Evolutionary conservation across 345 rosid genomes (phyloP), one percentile per base, ranked within the genome.

Genomic region (Stellera chamaejasme): DNA sequence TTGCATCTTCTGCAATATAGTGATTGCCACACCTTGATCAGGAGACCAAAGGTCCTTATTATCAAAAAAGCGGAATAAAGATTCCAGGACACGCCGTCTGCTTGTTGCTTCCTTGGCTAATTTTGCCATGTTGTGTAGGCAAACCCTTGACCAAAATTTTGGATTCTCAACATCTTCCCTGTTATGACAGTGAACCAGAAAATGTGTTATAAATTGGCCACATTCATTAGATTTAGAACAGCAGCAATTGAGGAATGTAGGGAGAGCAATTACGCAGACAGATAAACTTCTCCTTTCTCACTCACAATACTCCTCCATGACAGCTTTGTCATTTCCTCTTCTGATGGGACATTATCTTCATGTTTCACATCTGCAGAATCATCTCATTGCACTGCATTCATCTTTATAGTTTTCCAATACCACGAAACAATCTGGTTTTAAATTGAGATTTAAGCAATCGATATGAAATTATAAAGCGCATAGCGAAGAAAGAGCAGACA

Each of bases 41-140:
- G 78, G 66, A 45, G 84, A 72, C 93, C 93, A 82, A 13, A 74
- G 69, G 43, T 82, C 82, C 56, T 67, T 71, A 41, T 74, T 77
- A 66, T 85, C 82, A 71, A 85, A 85, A 67, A 73, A 76, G 2
- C 86, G 82, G 59, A 85, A 82, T 64, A 85, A 65, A 44, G 84
- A 82, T 65, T 85, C 88, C 45, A 82, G 74, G 26, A 85, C 88
- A 63, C 84, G 82, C 1, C 92, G 68, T 55, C 76, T 80, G 14
- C 84, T 79, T 36, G 86, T 85, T 13, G 78, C 93, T 72, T 80
- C 88, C 69, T 82, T 85, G 1, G 88, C 93, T 68, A 85, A 61
- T 69, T 74, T 82, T 1, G 86, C 88, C 55, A 78, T 77, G 50
- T 79, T 85, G 44, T 66, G 73, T 45, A 82, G 72, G 66, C 86